These are phyloP conservation scores for Dactylellina drechsleri DNA, from an alignment of 2,329 filamentous ascomycete genomes.

Conservation along the genomic window DNA sequence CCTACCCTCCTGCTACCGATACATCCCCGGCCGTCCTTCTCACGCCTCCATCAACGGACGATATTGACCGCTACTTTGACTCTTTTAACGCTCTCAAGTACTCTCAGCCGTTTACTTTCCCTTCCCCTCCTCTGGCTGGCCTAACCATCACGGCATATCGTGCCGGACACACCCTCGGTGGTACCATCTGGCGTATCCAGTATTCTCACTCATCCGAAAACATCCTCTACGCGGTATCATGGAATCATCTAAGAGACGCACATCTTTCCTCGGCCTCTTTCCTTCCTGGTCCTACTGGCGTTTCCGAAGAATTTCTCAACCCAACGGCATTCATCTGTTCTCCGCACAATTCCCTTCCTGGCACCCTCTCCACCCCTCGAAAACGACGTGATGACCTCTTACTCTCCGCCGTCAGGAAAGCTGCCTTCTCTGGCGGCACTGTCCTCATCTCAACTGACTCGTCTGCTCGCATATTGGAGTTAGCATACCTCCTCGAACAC, in stretches of 20 bases:
- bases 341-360: constrained; percentile 78
- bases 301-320: constrained; percentile 91
- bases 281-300: constrained; percentile 78
- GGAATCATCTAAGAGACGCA: constrained; percentile 97
- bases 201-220: constrained; percentile 95
- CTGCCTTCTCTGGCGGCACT: constrained; percentile 83
- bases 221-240: constrained; percentile 96
- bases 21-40: constrained; percentile 65
- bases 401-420: constrained; percentile 78
- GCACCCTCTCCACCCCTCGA: constrained; percentile 75
- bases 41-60: constrained; percentile 79
- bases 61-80: constrained; percentile 92
- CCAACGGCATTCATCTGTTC: constrained; percentile 95
- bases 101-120: constrained; percentile 91
- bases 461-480: constrained; percentile 89
- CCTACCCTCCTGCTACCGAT: constrained; percentile 62
- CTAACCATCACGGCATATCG: constrained; percentile 97
- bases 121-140: constrained; percentile 63
- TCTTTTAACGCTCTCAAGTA: constrained; percentile 93
- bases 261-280: constrained; percentile 93
- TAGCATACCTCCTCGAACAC: constrained; percentile 91
- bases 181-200: constrained; percentile 98
- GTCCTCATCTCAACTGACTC: constrained; percentile 95
- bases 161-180: constrained; percentile 92
- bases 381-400: constrained; percentile 86